phyloP scores from a whole-genome alignment of 2,329 filamentous ascomycete genomes.

The Zymoseptoria tritici region DNA sequence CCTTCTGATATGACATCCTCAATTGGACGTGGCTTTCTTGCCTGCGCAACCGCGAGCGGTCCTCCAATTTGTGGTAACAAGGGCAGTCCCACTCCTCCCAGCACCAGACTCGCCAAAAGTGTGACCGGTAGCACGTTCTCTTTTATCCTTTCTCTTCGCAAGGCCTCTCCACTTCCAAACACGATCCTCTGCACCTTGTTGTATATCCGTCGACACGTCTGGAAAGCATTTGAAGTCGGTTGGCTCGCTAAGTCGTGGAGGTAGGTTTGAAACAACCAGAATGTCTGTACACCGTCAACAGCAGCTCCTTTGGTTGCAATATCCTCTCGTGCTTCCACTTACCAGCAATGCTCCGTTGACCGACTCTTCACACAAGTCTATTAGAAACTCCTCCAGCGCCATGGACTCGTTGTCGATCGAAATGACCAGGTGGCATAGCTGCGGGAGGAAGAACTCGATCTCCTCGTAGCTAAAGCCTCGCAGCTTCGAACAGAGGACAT shows the following conservation, averaged over 20 bases:
- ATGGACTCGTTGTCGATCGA: slow-evolving; percentile 87
- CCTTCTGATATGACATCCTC: slow-evolving; percentile 56
- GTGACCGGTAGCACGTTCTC: slow-evolving; percentile 76
- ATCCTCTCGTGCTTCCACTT: slow-evolving; percentile 30
- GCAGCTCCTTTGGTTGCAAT: background rate
- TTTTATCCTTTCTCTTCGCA: slow-evolving; percentile 65
- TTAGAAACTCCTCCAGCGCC: slow-evolving; percentile 79
- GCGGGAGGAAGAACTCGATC: slow-evolving; percentile 83
- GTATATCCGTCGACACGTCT: slow-evolving; percentile 75
- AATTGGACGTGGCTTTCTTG: slow-evolving; percentile 61
- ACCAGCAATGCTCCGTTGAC: slow-evolving; percentile 78
- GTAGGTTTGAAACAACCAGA: slow-evolving; percentile 86
- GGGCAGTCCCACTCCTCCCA: slow-evolving; percentile 68
- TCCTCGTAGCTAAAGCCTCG: slow-evolving; percentile 85
- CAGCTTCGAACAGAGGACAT: slow-evolving; percentile 81
- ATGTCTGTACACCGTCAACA: slow-evolving; percentile 52
- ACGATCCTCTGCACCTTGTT: slow-evolving; percentile 86
- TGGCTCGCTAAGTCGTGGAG: slow-evolving; percentile 71
- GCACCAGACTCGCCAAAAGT: slow-evolving; percentile 70
- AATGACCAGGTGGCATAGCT: slow-evolving; percentile 80
- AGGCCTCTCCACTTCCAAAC: slow-evolving; percentile 65
- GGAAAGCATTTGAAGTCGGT: slow-evolving; percentile 69
- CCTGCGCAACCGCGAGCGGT: slow-evolving; percentile 73
- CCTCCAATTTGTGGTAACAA: slow-evolving; percentile 71
- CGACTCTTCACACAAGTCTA: slow-evolving; percentile 80